Base-by-base conservation (phyloP, 768 basidiomycete genomes). In the Tulasnella calospora region DNA sequence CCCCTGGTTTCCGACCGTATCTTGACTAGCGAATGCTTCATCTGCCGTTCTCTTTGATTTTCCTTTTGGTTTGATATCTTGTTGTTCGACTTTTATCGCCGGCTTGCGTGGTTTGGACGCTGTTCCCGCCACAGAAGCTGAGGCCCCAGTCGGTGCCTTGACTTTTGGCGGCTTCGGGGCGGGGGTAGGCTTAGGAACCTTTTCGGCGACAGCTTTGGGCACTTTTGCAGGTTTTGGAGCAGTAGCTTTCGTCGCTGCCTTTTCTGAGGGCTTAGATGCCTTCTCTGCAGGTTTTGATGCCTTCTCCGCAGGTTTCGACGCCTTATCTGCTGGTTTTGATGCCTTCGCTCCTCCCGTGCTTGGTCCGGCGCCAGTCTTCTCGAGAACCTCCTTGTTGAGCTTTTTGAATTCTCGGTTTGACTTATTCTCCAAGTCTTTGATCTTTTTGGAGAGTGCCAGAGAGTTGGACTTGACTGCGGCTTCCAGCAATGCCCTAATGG, bases 301-400 rank as follows among this genome's bases (percentile, higher is more conserved):
- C 38, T 38, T 46, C 36, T 72, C 71, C 23, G 75, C n/a, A 51
- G 57, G 46, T 51, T 76, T 76, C 47, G 38, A 33, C 38, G 47
- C 74, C 38, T 61, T 61, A 19, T 76, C 55, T 47, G 74, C 55
- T 4, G 44, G 21, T 33, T 76, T 76, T 9, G 74, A 23, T 17
- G 74, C 51, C 35, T 38, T 38, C 3, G 47, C 38, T 2, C 30
- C 57, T 17, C 44, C 40, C 13, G 40, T 38, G 10, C 38, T 61
- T 12, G 75, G 21, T 61, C 38, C 38, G 1, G 46, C 55, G 5
- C 75, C 75, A 67, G 75, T 76, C 75, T 76, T 76, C 57, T 61
- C 75, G 57, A 76, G 35, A 30, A 76, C 75, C 57, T 76, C 75
- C 51, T 76, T 76, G 55, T 76, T 76, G 3, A 76, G 51, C 36